These are phyloP conservation scores for Geoglossum cookeanum DNA, from an alignment of 2,329 filamentous ascomycete genomes.

Conservation along the genomic window DNA sequence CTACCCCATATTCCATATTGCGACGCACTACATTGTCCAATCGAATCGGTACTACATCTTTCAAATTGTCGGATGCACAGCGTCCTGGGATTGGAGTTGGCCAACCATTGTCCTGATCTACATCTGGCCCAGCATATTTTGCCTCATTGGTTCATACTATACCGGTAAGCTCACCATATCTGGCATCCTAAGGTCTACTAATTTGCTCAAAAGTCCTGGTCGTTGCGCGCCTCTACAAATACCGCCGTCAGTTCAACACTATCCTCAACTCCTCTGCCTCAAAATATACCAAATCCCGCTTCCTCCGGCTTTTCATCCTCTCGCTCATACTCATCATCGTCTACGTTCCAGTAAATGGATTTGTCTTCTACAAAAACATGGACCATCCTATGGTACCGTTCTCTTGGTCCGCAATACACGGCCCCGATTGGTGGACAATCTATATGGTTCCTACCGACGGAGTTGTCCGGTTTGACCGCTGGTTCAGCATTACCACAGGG, in stretches of 20 bases:
- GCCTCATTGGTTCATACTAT: conserved; percentile 33
- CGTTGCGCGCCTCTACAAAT: conserved; percentile 38
- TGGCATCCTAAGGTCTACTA: background rate
- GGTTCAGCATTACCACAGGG: conserved; percentile 34
- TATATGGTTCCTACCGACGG: conserved; percentile 27
- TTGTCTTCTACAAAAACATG: conserved; percentile 25
- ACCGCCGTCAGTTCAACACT: conserved; percentile 36
- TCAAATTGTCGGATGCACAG: conserved; percentile 38
- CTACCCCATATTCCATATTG: conserved; percentile 34
- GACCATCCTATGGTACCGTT: conserved; percentile 24
- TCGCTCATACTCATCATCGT: conserved; percentile 29
- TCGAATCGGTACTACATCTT: conserved; percentile 36
- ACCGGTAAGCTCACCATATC: conserved; percentile 27
- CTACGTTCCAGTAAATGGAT: conserved; percentile 34
- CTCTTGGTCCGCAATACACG: conserved; percentile 35
- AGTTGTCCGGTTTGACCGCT: conserved; percentile 32
- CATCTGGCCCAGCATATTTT: conserved; percentile 37
- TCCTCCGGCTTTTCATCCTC: conserved; percentile 41
- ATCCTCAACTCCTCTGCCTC: conserved; percentile 32
- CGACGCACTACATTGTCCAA: conserved; percentile 40
- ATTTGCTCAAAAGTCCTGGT: conserved; percentile 31
- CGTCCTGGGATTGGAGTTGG: conserved; percentile 37
- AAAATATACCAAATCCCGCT: conserved; percentile 37
- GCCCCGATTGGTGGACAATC: conserved; percentile 29
- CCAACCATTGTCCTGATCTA: conserved; percentile 31